Conservation (phyloP, 2,329 filamentous ascomycete species). For the Beauveria sp. region DNA sequence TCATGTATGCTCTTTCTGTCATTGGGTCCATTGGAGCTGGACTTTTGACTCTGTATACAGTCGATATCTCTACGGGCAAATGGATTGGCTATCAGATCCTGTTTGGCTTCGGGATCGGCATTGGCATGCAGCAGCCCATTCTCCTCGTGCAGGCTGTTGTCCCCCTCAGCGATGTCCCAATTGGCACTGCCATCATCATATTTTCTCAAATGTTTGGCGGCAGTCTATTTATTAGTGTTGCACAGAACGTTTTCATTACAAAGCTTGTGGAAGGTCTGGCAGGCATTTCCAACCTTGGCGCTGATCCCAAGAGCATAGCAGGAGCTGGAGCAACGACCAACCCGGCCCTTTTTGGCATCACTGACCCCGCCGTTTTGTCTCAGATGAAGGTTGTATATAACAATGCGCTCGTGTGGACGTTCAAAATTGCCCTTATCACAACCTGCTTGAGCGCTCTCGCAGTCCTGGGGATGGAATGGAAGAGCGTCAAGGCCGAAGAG, state of each 20-base stretch:
- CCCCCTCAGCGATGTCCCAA: slow-evolving; percentile 12
- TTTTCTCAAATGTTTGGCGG: slow-evolving; percentile 12
- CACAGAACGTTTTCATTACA: slow-evolving; percentile 14
- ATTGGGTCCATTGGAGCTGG: not conserved
- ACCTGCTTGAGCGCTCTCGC: not conserved
- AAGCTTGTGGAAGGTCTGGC: not conserved
- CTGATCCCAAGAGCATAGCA: not conserved
- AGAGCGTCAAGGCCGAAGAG: not conserved
- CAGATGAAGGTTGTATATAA: not conserved
- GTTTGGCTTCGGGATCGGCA: slow-evolving; percentile 13
- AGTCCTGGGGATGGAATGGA: not conserved
- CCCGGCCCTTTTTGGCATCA: not conserved
- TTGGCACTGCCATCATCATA: slow-evolving; percentile 13
- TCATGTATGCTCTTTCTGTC: not conserved
- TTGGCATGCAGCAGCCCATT: slow-evolving; percentile 13
- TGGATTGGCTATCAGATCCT: slow-evolving; percentile 14
- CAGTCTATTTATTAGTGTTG: slow-evolving; percentile 13
- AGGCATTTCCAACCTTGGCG: not conserved
- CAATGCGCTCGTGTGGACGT: not conserved
- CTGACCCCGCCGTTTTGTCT: not conserved
- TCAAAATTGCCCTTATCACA: not conserved
- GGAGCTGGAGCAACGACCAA: not conserved
- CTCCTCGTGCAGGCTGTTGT: slow-evolving; percentile 14
- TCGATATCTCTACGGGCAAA: not conserved
- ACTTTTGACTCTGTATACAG: not conserved